Evolutionary conservation across 768 basidiomycete species (phyloP).

Genomic region (Termitomyces sp.): DNA sequence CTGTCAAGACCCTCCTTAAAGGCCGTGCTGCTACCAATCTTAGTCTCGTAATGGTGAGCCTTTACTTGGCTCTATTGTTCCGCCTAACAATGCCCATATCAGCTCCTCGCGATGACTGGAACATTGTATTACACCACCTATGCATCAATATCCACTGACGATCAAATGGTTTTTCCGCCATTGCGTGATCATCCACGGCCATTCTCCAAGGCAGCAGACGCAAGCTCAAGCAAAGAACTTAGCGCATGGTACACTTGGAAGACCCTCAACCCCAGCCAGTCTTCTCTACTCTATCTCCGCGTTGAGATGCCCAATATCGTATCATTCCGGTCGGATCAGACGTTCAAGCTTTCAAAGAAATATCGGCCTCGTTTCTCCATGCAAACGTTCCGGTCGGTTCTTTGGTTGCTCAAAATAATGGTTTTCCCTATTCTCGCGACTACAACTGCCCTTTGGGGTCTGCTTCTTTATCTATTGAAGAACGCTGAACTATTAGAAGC

Average conservation of each 20-base stretch:
- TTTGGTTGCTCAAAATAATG: constrained; percentile 82
- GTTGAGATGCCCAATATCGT: constrained; percentile 78
- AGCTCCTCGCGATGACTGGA: constrained; percentile 76
- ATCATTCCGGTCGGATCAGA: constrained; percentile 46
- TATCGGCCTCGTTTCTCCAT: constrained; percentile 38
- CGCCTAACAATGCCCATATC: not conserved
- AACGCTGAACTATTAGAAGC: constrained; percentile 88
- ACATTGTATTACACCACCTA: constrained; percentile 72
- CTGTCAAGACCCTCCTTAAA: constrained; percentile 43
- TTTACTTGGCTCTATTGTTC: constrained; percentile 3
- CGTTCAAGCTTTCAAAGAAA: constrained; percentile 15
- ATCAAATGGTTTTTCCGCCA: constrained; percentile 22
- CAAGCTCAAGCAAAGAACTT: constrained; percentile 20
- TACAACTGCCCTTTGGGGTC: constrained; percentile 62
- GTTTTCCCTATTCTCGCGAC: constrained; percentile 80
- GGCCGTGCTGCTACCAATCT: constrained; percentile 73
- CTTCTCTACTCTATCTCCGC: constrained; percentile 66
- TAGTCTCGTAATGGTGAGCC: constrained; percentile 68
- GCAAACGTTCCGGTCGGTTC: constrained; percentile 46
- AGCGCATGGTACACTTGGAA: constrained; percentile 74
- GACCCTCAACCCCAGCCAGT: constrained; percentile 62
- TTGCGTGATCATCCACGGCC: constrained; percentile 27
- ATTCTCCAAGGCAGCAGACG: constrained; percentile 20
- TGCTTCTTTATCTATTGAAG: constrained; percentile 84
- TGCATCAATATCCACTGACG: constrained; percentile 30